Evolutionary conservation across 1,139 yeast genomes (phyloP).

Genomic region (Geotrichum bryndzae): DNA sequence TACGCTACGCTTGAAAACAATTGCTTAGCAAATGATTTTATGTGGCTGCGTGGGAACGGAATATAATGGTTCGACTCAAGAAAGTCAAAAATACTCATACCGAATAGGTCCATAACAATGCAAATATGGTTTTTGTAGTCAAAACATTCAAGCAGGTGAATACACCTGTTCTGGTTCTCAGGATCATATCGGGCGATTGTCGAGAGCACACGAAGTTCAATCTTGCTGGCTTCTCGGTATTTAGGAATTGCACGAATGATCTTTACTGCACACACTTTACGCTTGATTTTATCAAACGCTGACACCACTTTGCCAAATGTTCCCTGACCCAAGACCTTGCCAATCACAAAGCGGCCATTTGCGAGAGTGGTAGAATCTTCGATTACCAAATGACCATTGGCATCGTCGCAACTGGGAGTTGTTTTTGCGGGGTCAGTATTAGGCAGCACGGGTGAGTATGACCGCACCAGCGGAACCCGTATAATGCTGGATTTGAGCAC

Average conservation of each 20-base stretch:
- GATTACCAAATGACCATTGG: slow-evolving; percentile 9
- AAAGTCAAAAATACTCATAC: slow-evolving; percentile 83
- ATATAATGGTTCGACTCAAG: slow-evolving; percentile 61
- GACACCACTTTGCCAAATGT: slow-evolving; percentile 91
- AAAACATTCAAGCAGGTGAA: slow-evolving; percentile 81
- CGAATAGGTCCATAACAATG: slow-evolving; percentile 81
- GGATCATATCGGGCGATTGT: slow-evolving; percentile 67
- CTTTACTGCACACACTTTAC: slow-evolving; percentile 78
- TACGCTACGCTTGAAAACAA: slow-evolving; percentile 79
- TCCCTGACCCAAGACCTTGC: slow-evolving; percentile 73
- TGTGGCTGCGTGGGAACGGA: slow-evolving; percentile 75
- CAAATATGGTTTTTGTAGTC: slow-evolving; percentile 93
- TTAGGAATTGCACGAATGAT: slow-evolving; percentile 55
- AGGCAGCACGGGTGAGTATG: background rate
- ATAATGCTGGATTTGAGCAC: slow-evolving; percentile 6
- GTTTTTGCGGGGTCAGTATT: background rate
- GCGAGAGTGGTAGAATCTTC: slow-evolving; percentile 24
- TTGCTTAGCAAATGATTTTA: slow-evolving; percentile 85
- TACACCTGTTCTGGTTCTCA: slow-evolving; percentile 50
- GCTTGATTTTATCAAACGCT: slow-evolving; percentile 43
- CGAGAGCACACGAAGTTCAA: slow-evolving; percentile 64
- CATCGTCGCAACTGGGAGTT: slow-evolving; percentile 6
- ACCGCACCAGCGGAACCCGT: slow-evolving; percentile 5
- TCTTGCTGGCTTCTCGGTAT: slow-evolving; percentile 42
- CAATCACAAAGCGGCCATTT: slow-evolving; percentile 42